phyloP scores from a whole-genome alignment of 306 rosid species.

The peach (Prunus persica) region Prunus_persica_NCBIv2 NC_034014.1:29382501-29383000 shows the following conservation, averaged over 20 bases:
- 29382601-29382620: conserved; percentile 36
- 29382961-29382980: conserved; percentile 97
- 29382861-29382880: conserved; percentile 12
- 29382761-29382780: conserved; percentile 82
- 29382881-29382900: conserved; percentile 29
- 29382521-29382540: conserved; percentile 39
- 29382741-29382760: conserved; percentile 77
- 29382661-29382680: conserved; percentile 53
- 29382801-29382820: conserved; percentile 43
- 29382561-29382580: conserved; percentile 38
- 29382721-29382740: conserved; percentile 81
- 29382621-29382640: conserved; percentile 32
- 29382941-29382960: conserved; percentile 90
- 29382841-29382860: conserved; percentile 10
- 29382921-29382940: conserved; percentile 96
- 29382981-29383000: conserved; percentile 95
- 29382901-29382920: conserved; percentile 78
- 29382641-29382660: conserved; percentile 44
- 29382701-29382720: conserved; percentile 78
- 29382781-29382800: conserved; percentile 83
- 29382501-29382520: conserved; percentile 56
- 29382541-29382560: conserved; percentile 48
- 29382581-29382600: conserved; percentile 48
- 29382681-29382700: conserved; percentile 87
- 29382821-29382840: conserved; percentile 22